phyloP scores from a whole-genome alignment of 2,329 filamentous ascomycete species.

The Myriosclerotinia duriaeana region DNA sequence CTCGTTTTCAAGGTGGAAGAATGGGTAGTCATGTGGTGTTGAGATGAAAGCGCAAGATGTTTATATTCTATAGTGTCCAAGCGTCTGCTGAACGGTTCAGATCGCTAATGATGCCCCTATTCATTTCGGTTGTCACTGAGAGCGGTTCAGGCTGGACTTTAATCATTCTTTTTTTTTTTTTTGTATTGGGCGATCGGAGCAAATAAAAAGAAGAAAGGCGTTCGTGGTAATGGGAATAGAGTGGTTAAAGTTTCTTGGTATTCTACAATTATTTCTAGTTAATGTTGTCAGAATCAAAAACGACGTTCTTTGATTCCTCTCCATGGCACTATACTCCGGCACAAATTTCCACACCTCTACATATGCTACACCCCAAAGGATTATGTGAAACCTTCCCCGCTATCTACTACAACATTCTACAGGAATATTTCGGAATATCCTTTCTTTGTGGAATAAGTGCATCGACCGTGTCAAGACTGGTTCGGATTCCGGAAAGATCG shows the following conservation, averaged over 20 bases:
- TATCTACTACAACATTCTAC: no score
- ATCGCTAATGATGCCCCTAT: neutral
- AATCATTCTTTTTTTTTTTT: neutral
- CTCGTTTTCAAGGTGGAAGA: no score
- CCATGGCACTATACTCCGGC: neutral
- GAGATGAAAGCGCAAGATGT: neutral
- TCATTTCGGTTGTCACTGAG: neutral
- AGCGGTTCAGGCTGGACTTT: neutral
- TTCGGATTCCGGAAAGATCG: no score
- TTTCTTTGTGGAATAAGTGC: no score
- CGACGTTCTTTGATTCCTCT: neutral
- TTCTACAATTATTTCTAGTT: neutral
- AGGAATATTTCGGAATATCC: no score
- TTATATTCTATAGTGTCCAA: neutral
- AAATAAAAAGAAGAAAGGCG: neutral
- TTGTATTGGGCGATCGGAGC: neutral
- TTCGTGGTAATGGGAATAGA: neutral
- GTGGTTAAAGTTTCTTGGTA: neutral
- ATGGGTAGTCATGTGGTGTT: neutral
- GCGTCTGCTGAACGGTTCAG: neutral
- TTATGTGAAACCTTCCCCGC: neutral
- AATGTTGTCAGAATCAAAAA: neutral
- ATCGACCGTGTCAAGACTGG: no score
- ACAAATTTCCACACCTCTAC: neutral
- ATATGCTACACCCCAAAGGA: neutral